Evolutionary conservation across 345 rosid genomes (phyloP).

Genomic region (Raphanus raphanistrum): DNA sequence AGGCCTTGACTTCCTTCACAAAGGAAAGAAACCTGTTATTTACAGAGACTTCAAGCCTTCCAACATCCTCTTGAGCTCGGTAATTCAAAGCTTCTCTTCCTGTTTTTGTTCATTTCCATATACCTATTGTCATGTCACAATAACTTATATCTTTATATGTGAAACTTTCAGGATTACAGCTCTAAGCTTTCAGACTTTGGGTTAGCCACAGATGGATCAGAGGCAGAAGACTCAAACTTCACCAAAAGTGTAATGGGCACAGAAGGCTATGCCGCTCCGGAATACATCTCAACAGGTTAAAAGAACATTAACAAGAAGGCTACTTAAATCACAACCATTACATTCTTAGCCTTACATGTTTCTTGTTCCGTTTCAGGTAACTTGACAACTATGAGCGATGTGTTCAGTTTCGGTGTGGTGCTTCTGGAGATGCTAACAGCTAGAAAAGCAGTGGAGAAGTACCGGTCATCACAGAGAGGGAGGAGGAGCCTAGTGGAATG

Average conservation of each 20-base stretch:
- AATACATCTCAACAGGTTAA: conserved; percentile 52
- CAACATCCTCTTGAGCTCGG: conserved; percentile 67
- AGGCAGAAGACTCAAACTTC: conserved; percentile 54
- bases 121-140: background rate
- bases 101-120: background rate
- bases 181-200: conserved; percentile 65
- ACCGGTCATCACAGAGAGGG: conserved; percentile 49
- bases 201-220: conserved; percentile 65
- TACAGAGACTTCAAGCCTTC: conserved; percentile 83
- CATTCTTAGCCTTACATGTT: conserved; percentile 28
- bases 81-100: conserved; percentile 37
- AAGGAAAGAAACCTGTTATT: conserved; percentile 68
- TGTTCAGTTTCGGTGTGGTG: conserved; percentile 83
- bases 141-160: background rate
- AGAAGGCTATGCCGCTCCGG: conserved; percentile 64
- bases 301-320: background rate
- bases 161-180: conserved; percentile 45
- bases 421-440: conserved; percentile 71
- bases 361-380: conserved; percentile 54
- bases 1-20: conserved; percentile 82
- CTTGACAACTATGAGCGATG: conserved; percentile 72
- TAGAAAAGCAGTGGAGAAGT: conserved; percentile 56
- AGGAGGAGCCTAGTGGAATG: conserved; percentile 70
- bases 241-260: conserved; percentile 65
- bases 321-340: background rate